Evolutionary conservation across 2,329 filamentous ascomycete species (phyloP), one percentile per base, ranked within the genome.

Genomic region (Bisporella sp.): DNA sequence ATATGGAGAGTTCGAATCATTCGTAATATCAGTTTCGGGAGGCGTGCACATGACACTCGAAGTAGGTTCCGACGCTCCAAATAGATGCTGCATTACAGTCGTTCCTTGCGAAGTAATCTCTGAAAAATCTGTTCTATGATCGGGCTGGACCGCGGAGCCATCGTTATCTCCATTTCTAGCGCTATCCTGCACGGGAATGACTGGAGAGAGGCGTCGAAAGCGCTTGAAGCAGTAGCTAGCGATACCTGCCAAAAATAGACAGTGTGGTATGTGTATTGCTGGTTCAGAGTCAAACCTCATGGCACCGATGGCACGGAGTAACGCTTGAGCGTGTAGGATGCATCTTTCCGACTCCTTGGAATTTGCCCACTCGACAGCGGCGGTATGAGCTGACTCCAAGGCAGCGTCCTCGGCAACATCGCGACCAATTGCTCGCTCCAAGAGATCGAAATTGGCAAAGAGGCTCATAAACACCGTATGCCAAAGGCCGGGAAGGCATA

Each of bases 221-320:
- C 43, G 45, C 13, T 33, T 31, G 43, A 29, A 54, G 50, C 52
- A 45, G 52, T 54, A 54, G 31, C 45, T 37, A 12, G 45, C 32
- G 31, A 54, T 54, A 11, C 48, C 52, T n/a, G 45, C 45, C 28
- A 51, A 45, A 41, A 54, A 54, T 5, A 39, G 35, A 3, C 35
- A 39, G 3, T 13, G 35, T 13, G 35, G 35, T 9, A 39, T 13
- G 35, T 39, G 35, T 2, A 39, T 39, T 9, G 35, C 35, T 39
- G 9, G 9, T 9, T 9, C 35, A 13, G 9, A 13, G 9, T 13
- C 35, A 9, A 39, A 11, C 9, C 9, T 9, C 13, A 39, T 13
- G 9, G 35, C 9, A 9, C 13, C 35, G 13, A 39, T 9, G 35
- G 9, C 9, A 9, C 3, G 9, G 9, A 11, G 35, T 13, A 39